A percentile compares a stretch with the other conserved stretches of the same genome.
phyloP scores from a whole-genome alignment of 2,329 filamentous ascomycete species.

The Teratosphaeria epicoccoides region DNA sequence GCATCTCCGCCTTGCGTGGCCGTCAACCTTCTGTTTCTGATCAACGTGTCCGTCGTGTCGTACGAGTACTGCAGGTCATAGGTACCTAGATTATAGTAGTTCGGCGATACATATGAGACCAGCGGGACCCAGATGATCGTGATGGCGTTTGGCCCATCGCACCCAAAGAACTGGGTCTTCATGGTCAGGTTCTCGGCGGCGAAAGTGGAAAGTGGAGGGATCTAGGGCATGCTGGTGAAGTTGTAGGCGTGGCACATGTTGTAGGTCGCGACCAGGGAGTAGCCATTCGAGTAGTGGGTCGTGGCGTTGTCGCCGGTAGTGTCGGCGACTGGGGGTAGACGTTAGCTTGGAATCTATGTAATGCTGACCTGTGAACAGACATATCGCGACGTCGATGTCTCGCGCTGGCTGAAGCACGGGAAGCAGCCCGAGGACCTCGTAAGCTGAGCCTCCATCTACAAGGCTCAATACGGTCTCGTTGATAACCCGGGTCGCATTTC shows the following conservation, averaged over 20 bases:
- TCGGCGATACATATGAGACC: background rate
- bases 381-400: background rate
- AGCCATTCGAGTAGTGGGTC: background rate
- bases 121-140: constrained; percentile 3
- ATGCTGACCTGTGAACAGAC: background rate
- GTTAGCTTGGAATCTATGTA: too few relatives aligned
- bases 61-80: background rate
- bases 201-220: background rate
- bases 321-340: background rate
- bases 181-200: background rate
- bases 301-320: background rate
- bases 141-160: background rate
- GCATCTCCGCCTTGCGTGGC: background rate
- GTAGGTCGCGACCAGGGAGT: background rate
- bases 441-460: background rate
- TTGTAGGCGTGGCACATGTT: background rate
- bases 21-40: background rate
- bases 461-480: background rate
- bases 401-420: background rate
- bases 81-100: background rate
- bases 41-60: background rate
- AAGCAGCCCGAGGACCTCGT: background rate
- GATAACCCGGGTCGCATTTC: background rate
- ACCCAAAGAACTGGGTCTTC: constrained; percentile 2
- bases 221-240: constrained; percentile 3